Base-by-base conservation (phyloP, 495 filamentous ascomycete genomes). In the Penicillium taxi region DNA sequence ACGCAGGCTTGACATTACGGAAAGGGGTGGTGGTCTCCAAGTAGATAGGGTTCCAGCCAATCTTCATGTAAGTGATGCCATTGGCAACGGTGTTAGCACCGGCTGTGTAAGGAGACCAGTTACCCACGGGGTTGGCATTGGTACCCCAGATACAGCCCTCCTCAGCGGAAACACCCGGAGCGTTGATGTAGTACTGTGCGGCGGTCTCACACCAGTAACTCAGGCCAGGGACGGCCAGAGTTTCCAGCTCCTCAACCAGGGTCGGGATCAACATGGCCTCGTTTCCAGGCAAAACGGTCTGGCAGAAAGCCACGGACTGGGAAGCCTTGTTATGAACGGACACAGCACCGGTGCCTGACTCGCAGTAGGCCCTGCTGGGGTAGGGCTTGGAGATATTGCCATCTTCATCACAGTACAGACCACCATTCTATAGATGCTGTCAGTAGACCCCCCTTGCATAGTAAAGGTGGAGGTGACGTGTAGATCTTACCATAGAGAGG, bases 191-290 rank as follows among this genome's bases (percentile, higher is more conserved):
- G 61, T 69, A 89, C 77, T 91, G 84, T 32, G 85, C 80, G 46
- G 84, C 74, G 13, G 84, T 87, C 20, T 55, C 48, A 41, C 67
- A 75, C 84, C 83, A 91, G 57, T 89, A 89, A 37, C 59, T 66
- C 16, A 67, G 56, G 29, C 72, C 81, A 3, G 85, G 84, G 28
- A 89, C 82, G 35, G 85, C 83, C 24, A 91, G 60, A 25, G 70
- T 73, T 6, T 63, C 59, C 9, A 61, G 43, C 13, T 56, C 50
- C 20, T 65, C 43, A 22, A 89, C 78, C 46, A 77, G 53, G 19
- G 81, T 88, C 9, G 84, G 82, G 53, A 89, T 91, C 44, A 88
- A 64, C 85, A 91, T 91, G 36, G 82, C 80, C 62, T 91, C 85
- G 53, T 86, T 84, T n/a, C 85, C 85, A 9, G 84, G 85, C 35